phyloP scores from a whole-genome alignment of 1,284 basidiomycete genomes.

The Tilletia walkeri region DNA sequence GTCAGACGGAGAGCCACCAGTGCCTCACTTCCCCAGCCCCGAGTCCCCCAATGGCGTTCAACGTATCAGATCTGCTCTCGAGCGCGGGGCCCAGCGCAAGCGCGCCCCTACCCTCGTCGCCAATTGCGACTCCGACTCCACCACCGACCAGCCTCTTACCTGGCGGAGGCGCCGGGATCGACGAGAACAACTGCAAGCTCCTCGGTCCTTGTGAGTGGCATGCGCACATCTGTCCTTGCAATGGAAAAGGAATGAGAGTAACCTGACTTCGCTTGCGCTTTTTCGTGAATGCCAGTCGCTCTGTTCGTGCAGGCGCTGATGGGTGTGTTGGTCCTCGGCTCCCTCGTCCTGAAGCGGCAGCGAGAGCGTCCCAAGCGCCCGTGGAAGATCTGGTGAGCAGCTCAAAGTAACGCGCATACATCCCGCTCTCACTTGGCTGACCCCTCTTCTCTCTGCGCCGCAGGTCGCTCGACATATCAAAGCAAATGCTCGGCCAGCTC shows the following conservation, averaged over 20 bases:
- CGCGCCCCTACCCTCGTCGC: background rate
- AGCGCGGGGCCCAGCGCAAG: background rate
- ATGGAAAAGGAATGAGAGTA: no score
- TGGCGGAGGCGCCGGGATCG: constrained; percentile 20
- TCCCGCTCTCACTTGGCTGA: background rate
- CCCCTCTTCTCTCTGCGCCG: background rate
- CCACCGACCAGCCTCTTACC: constrained; percentile 1
- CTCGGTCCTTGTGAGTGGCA: constrained; percentile 37
- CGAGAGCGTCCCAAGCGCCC: constrained; percentile 78
- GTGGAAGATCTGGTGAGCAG: constrained; percentile 80
- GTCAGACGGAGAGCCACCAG: no score
- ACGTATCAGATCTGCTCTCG: no score
- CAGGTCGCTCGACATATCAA: constrained; percentile 45
- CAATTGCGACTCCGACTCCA: background rate
- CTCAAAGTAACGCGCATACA: background rate
- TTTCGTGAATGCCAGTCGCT: constrained; percentile 12
- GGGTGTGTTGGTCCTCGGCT: constrained; percentile 80
- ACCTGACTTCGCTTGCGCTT: no score
- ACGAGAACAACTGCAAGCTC: constrained; percentile 42
- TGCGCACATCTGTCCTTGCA: no score
- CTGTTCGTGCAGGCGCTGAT: constrained; percentile 71
- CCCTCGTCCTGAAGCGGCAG: constrained; percentile 83
- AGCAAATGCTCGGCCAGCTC: constrained; percentile 87
- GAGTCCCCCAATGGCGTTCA: no score
- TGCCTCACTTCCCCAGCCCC: no score